Percentiles rank a stretch among this genome's conserved stretches.
Evolutionary conservation across 2,329 filamentous ascomycete genomes (phyloP).

Genomic region (Diaporthe humulicola): DNA sequence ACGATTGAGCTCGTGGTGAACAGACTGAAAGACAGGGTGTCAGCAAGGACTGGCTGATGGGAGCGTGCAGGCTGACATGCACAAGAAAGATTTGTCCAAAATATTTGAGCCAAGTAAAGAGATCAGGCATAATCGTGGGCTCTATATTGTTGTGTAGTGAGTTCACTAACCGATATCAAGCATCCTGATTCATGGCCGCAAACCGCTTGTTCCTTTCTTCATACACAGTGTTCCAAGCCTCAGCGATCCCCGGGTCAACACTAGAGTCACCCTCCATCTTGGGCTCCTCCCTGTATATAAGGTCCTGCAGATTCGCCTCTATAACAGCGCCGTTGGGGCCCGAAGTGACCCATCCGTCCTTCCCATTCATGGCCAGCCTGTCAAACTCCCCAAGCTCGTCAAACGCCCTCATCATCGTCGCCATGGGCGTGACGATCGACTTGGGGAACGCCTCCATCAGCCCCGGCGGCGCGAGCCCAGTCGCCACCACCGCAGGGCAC

Average conservation of each 20-base stretch:
- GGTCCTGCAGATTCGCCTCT: slow-evolving; percentile 13
- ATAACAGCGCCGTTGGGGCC: slow-evolving; percentile 18
- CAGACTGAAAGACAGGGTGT: too few species aligned
- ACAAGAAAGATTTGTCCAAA: too few species aligned
- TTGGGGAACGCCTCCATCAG: slow-evolving; percentile 1
- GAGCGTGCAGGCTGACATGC: too few species aligned
- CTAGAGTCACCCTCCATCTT: neutral
- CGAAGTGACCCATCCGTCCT: neutral
- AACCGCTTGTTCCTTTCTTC: slow-evolving; percentile 24
- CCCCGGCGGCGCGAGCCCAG: slow-evolving; percentile 19
- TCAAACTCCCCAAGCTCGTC: slow-evolving; percentile 33
- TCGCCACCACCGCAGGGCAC: slow-evolving; percentile 25
- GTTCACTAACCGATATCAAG: too few species aligned
- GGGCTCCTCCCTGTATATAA: slow-evolving; percentile 14
- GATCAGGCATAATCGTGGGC: too few species aligned
- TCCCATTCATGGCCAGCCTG: neutral
- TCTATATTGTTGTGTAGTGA: too few species aligned
- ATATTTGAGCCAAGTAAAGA: too few species aligned
- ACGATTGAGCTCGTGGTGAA: too few species aligned
- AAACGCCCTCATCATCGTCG: slow-evolving; percentile 21
- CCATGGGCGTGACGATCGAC: slow-evolving; percentile 25
- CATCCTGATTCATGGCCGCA: neutral
- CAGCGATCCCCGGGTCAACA: neutral
- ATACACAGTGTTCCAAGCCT: neutral
- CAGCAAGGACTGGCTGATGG: too few species aligned